phyloP scores from a whole-genome alignment of 371 early-diverging fungal genomes.

The Syncephalastrum monosporum region DNA sequence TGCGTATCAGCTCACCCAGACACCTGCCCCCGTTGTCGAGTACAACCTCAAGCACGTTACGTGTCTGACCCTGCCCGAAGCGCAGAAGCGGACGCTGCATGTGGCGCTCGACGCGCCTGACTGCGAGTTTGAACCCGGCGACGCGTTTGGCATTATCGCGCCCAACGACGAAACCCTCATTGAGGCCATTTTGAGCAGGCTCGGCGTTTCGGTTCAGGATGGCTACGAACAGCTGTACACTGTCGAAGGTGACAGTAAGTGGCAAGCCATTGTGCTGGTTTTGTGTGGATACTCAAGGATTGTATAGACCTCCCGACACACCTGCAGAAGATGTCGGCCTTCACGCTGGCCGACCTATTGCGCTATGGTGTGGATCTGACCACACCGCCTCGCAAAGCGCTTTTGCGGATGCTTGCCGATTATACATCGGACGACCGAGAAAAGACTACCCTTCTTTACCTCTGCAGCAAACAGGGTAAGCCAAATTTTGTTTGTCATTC shows the following conservation, averaged over 20 bases:
- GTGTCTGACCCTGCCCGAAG: conserved; percentile 57
- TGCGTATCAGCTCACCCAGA: conserved; percentile 19
- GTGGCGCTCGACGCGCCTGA: conserved; percentile 66
- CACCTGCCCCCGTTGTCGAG: conserved; percentile 43
- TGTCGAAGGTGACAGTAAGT: conserved; percentile 40
- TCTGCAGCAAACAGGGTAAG: conserved; percentile 77
- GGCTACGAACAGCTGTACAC: conserved; percentile 33
- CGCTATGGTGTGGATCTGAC: conserved; percentile 74
- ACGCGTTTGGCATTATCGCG: conserved; percentile 81
- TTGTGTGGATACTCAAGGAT: background rate
- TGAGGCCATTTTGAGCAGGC: conserved; percentile 44
- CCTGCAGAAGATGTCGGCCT: conserved; percentile 46
- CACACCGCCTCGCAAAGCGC: conserved; percentile 72
- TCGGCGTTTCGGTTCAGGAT: conserved; percentile 36
- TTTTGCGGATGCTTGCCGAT: conserved; percentile 82
- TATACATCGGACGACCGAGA: conserved; percentile 63
- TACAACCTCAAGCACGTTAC: conserved; percentile 47
- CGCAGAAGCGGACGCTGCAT: conserved; percentile 74
- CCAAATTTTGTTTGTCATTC: background rate
- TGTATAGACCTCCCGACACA: conserved; percentile 59
- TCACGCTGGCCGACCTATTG: conserved; percentile 62
- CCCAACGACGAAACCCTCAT: conserved; percentile 73
- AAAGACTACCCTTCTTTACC: conserved; percentile 67
- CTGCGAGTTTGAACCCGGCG: conserved; percentile 73
- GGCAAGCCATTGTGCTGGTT: background rate